Evolutionary conservation across 2,329 filamentous ascomycete species (phyloP).

Genomic region (Exophiala calicioides): DNA sequence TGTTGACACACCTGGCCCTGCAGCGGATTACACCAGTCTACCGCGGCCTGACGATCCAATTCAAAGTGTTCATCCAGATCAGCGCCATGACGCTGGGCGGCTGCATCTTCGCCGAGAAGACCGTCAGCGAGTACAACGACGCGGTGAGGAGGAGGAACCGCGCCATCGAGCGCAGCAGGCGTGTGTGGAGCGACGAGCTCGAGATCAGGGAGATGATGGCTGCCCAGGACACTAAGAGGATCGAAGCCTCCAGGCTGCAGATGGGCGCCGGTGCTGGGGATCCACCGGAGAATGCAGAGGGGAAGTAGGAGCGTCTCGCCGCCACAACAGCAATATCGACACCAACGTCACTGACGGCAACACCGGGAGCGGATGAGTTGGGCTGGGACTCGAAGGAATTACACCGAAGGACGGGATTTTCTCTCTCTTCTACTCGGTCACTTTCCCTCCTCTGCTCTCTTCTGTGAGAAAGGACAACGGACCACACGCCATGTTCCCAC

Average conservation of each 20-base stretch:
- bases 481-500: too few species aligned
- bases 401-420: too few species aligned
- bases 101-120: conserved; percentile 50
- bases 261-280: neutral
- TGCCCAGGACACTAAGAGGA: too few species aligned
- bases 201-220: conserved; percentile 38
- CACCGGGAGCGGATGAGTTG: too few species aligned
- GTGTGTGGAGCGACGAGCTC: conserved; percentile 33
- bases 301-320: too few species aligned
- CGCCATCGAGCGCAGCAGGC: conserved; percentile 31
- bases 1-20: conserved; percentile 48
- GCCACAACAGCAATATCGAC: too few species aligned
- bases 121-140: conserved; percentile 50
- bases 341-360: too few species aligned
- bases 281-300: too few species aligned
- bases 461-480: too few species aligned
- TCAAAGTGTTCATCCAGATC: conserved; percentile 53
- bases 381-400: too few species aligned
- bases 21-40: conserved; percentile 45
- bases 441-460: too few species aligned
- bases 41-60: conserved; percentile 50
- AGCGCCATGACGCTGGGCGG: conserved; percentile 51
- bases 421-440: too few species aligned
- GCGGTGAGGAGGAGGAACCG: conserved; percentile 43
- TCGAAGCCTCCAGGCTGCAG: conserved; percentile 28